Evolutionary conservation across 2,329 filamentous ascomycete species (phyloP), one percentile per base, ranked within the genome.

Genomic region (Sporothrix curviconia): DNA sequence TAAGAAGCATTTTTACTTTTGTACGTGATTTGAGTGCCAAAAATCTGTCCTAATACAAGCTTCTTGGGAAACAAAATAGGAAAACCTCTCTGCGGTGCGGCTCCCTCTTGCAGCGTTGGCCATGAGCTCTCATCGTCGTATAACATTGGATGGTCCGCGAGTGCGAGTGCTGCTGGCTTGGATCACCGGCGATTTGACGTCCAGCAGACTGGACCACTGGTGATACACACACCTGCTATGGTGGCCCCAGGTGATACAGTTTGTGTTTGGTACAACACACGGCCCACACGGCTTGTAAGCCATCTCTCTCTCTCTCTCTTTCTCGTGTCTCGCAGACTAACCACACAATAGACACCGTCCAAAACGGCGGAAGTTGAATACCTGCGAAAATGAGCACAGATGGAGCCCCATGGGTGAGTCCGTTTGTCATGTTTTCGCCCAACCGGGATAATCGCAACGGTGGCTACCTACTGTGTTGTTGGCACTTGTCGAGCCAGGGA

Each of bases 241-340:
- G 22, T 30, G 11, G 15, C 11, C 12, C 19, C 7, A n/a, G 50
- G 50, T 37, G 50, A 53, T 4, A 53, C 50, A 3, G 50, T 32
- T 24, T 53, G 50, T 22, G 37, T 53, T 32, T 53, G 50, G 50
- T 53, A 53, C 50, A 53, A 53, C 50, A 42, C n/a, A n/a, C 50
- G 7, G 50, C 50, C 25, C 50, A 53, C 50, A 53, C 50, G n/a
- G 37, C 50, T 42, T 53, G 50, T 53, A 53, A 4, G 50, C 37
- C 22, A 12, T 9, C n/a, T 25, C 25, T 42, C 36, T 25, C 19
- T 19, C 47, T 51, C 32, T 51, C 34, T 52, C 22, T 8, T 36
- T 7, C 36, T 15, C 50, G 14, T 5, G 32, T 32, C 15, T 15
- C 36, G 36, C 40, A 43, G 8, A 14, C 19, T 44, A 15, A 7